phyloP scores from a whole-genome alignment of 2,329 filamentous ascomycete species.

The Aspergillus piperis region DNA sequence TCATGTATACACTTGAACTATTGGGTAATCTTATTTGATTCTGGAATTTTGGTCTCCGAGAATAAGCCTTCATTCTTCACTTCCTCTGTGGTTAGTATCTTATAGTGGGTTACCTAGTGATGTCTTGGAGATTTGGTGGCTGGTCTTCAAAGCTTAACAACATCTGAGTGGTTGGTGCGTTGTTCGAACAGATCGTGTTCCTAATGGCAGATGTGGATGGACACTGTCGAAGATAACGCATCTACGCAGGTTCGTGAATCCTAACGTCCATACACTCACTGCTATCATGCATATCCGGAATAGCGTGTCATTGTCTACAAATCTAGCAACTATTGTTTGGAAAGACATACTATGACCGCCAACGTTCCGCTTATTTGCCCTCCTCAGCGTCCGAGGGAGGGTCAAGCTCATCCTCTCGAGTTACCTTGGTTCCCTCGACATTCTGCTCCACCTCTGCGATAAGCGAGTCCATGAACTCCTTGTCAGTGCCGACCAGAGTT shows the following conservation, averaged over 20 bases:
- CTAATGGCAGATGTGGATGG: too few relatives aligned
- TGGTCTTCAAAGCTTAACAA: too few relatives aligned
- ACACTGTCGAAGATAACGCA: background rate
- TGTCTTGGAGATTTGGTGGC: too few relatives aligned
- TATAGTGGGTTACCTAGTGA: background rate
- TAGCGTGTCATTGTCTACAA: constrained; percentile 3
- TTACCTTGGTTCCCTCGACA: constrained; percentile 71
- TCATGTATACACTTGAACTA: constrained; percentile 12
- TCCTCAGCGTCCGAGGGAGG: constrained; percentile 35
- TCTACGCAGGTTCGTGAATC: too few relatives aligned
- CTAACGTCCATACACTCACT: background rate
- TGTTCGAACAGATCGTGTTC: too few relatives aligned
- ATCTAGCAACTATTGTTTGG: background rate
- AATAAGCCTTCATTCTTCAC: background rate
- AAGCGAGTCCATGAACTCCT: constrained; percentile 74
- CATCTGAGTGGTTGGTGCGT: background rate
- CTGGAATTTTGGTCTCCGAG: background rate
- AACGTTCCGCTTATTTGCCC: background rate
- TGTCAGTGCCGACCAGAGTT: constrained; percentile 77
- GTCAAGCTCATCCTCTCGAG: constrained; percentile 72
- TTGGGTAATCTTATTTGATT: constrained; percentile 13
- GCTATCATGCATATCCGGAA: background rate
- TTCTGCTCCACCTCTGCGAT: constrained; percentile 75
- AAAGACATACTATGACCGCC: background rate
- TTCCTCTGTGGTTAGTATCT: background rate